Evolutionary conservation across 495 filamentous ascomycete species (phyloP).

Genomic region (Glutinoglossum americanum): DNA sequence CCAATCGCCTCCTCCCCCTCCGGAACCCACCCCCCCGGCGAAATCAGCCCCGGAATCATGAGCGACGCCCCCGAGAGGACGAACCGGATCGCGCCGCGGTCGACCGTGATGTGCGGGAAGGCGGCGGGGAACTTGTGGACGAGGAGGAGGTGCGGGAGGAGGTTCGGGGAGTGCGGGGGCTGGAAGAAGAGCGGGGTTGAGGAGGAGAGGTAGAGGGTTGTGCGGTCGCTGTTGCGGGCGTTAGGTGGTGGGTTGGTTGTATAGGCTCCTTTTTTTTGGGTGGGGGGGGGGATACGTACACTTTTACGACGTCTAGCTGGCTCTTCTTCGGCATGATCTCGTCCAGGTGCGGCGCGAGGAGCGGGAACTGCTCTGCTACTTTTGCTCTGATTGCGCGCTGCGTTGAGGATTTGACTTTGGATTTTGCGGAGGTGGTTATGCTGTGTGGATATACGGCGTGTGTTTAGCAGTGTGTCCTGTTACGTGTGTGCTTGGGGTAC

Average conservation of each 20-base stretch:
- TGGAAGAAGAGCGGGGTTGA: constrained; percentile 68
- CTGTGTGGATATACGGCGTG: constrained; percentile 21
- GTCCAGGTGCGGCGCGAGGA: constrained; percentile 57
- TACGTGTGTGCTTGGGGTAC: not conserved
- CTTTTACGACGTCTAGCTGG: constrained; percentile 77
- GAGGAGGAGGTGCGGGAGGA: constrained; percentile 59
- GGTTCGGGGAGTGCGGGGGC: constrained; percentile 46
- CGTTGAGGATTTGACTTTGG: constrained; percentile 93
- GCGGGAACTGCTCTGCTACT: constrained; percentile 63
- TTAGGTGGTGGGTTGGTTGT: no score
- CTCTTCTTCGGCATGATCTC: constrained; percentile 89
- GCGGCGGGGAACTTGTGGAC: constrained; percentile 13
- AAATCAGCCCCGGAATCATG: constrained; percentile 86
- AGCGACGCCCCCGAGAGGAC: constrained; percentile 79
- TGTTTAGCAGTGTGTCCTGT: not conserved
- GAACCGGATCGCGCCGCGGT: constrained; percentile 83
- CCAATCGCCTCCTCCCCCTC: constrained; percentile 17
- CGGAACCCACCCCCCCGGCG: constrained; percentile 56
- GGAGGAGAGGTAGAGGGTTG: constrained; percentile 61
- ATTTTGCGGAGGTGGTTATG: constrained; percentile 56
- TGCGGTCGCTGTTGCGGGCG: constrained; percentile 55
- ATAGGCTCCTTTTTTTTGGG: not conserved
- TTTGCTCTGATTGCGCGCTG: constrained; percentile 69
- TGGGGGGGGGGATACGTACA: no score
- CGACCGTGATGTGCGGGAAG: constrained; percentile 3